These are phyloP conservation scores for Chenopodium berlandieri DNA, from an alignment of 148 eudicot species.

Conservation along the genomic window DNA sequence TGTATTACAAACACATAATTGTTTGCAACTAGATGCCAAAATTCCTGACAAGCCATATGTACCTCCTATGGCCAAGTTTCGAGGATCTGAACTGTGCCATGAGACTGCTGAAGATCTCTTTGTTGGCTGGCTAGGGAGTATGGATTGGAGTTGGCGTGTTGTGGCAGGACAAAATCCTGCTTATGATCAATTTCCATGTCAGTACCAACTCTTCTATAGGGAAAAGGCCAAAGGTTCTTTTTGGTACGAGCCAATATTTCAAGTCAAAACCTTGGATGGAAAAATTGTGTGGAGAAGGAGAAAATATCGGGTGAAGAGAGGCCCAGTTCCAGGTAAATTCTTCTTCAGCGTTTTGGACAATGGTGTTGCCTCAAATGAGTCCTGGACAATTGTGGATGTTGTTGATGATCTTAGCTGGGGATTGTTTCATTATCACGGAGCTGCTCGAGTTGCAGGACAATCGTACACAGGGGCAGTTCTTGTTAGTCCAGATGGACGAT, in stretches of 20 bases:
- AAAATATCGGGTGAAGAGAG: conserved; percentile 80
- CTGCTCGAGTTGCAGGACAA: conserved; percentile 96
- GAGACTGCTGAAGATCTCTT: conserved; percentile 92
- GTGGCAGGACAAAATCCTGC: conserved; percentile 97
- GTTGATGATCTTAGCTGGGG: conserved; percentile 90
- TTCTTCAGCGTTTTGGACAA: conserved; percentile 89
- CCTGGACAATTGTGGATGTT: conserved; percentile 93
- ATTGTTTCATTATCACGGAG: conserved; percentile 97
- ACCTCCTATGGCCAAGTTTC: conserved; percentile 62
- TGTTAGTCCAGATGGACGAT: conserved; percentile 73
- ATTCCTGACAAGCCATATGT: conserved; percentile 76
- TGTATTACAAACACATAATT: conserved; percentile 86
- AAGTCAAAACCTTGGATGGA: conserved; percentile 81
- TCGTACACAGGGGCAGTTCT: conserved; percentile 93
- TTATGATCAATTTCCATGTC: conserved; percentile 94
- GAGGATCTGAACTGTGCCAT: conserved; percentile 49
- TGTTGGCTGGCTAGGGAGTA: conserved; percentile 80
- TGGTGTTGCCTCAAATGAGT: conserved; percentile 94
- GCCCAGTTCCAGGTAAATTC: conserved; percentile 65
- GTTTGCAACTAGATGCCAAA: conserved; percentile 72
- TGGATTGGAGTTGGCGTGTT: conserved; percentile 99
- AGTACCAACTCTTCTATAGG: conserved; percentile 87
- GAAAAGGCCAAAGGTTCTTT: conserved; percentile 94
- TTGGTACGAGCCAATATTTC: conserved; percentile 96
- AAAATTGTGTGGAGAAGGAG: conserved; percentile 83